Base-by-base conservation (phyloP, 306 rosid species). In the Castanopsis chinensis region DNA sequence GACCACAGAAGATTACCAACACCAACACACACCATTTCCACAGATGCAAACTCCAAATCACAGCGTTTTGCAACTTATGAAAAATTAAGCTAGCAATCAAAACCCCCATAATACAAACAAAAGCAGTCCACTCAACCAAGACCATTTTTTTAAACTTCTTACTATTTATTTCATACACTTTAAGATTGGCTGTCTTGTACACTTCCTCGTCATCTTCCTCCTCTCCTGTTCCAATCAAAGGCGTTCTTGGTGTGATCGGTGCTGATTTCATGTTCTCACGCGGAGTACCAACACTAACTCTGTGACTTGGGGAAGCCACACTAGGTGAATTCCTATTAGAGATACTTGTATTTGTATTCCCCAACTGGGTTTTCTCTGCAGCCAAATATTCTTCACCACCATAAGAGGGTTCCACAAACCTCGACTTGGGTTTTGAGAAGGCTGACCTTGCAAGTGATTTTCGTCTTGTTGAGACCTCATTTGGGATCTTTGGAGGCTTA, bases 21-120 rank as follows among this genome's bases (percentile, higher is more conserved):
- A 77, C 86, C 60, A 94, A 76, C 14, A 92, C 94, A 83, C 87
- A 79, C 94, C 92, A 90, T 69, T 87, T 90, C 98, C 97, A 92
- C 5, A 94, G 25, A 56, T 72, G 79, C 80, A 93, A 85, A 21
- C 90, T 85, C 95, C 90, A 93, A 73, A 89, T 61, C 61, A 52
- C 35, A 15, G 3, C 60, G 3, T 76, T 30, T n/a, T 76, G 56
- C 81, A 91, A 76, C 70, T 28, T 77, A 49, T 85, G 27, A 20
- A 85, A 63, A 1, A 71, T 56, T 56, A 93, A 81, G 85, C 83
- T 77, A 74, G 87, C 82, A 76, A 90, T 81, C 0, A 89, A 80
- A 79, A 88, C 69, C 59, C 83, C 95, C 41, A 80, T 41, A 12
- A 85, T 74, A 71, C 80, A 85, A 63, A 84, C 76, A 83, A 91